Evolutionary conservation across 1,284 basidiomycete genomes (phyloP).

Genomic region (Pseudomicrostroma phylloplanum): DNA sequence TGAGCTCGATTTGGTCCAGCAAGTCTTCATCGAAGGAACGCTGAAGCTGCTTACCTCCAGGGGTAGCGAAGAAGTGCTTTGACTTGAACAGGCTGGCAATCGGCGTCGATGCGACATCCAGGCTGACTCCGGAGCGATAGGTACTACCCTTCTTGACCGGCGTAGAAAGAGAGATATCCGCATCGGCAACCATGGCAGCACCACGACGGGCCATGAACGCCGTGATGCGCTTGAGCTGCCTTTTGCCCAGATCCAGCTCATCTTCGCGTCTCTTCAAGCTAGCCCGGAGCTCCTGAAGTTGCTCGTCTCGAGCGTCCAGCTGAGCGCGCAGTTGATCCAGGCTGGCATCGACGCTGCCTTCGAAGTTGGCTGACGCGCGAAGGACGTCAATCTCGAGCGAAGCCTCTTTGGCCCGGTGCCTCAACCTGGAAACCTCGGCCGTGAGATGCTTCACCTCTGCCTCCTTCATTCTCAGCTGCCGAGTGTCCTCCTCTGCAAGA

Average conservation of each 20-base stretch:
- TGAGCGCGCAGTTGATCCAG: slow-evolving; percentile 1
- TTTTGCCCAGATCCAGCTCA: slow-evolving; percentile 10
- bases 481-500: slow-evolving; percentile 1
- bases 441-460: neutral
- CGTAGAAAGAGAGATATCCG: neutral
- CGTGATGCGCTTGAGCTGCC: slow-evolving; percentile 5
- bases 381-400: slow-evolving; percentile 3
- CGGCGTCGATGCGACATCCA: neutral
- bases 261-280: slow-evolving; percentile 5
- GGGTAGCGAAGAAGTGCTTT: slow-evolving; percentile 4
- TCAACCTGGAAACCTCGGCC: neutral
- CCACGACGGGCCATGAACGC: neutral
- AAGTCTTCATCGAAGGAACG: slow-evolving; percentile 14
- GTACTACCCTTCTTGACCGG: neutral
- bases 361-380: slow-evolving; percentile 1
- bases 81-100: slow-evolving; percentile 3
- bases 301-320: neutral
- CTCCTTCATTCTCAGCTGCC: slow-evolving; percentile 2
- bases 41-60: slow-evolving; percentile 3
- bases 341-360: neutral
- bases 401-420: neutral
- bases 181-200: neutral
- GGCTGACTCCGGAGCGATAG: neutral
- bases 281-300: neutral
- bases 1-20: slow-evolving; percentile 16